Evolutionary conservation across 2,329 filamentous ascomycete genomes (phyloP), one percentile per base, ranked within the genome.

Genomic region (Aspergillus puulaauensis): DNA sequence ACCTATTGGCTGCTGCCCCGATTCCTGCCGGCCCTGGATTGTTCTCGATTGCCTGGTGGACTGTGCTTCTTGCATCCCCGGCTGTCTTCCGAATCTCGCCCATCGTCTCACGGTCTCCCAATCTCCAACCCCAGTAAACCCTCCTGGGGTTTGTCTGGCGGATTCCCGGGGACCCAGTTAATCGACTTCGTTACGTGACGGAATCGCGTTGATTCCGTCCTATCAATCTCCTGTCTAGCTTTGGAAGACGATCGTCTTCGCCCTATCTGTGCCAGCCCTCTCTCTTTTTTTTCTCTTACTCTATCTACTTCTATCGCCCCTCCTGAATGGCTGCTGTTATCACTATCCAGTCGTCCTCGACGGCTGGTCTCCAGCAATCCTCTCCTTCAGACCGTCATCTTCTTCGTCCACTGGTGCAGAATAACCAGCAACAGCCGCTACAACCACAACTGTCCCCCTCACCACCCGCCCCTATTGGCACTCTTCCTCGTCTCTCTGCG

Each of bases 261-360:
- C 39, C 50, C 48, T 59, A 60, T 57, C 58, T 57, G 27, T 8
- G 8, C 27, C 27, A 11, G 27, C 9, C 39, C 40, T 14, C 21
- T 37, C 51, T 54, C 39, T 35, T 23, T 39, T 44, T 21, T 37
- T n/a, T 37, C 35, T 37, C n/a, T 46, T 17, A 46, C 40, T 14
- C 44, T 35, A 21, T 31, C 43, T 15, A 24, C 35, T 8, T 51
- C 24, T 57, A 48, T 52, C 49, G 48, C 39, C 37, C 54, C 52
- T 58, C 43, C 56, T 62, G 58, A 61, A 75, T 75, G 72, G 72
- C 73, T 58, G 70, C 73, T 54, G 73, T 73, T 66, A 73, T 75
- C 64, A 73, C 72, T n/a, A 66, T 75, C 64, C 73, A 75, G 66
- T 71, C 73, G 63, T 73, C 72, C 54, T 66, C 72, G 49, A 66